phyloP scores from a whole-genome alignment of 108 stramenopile species.

The Pelagomonas calceolata region DNA sequence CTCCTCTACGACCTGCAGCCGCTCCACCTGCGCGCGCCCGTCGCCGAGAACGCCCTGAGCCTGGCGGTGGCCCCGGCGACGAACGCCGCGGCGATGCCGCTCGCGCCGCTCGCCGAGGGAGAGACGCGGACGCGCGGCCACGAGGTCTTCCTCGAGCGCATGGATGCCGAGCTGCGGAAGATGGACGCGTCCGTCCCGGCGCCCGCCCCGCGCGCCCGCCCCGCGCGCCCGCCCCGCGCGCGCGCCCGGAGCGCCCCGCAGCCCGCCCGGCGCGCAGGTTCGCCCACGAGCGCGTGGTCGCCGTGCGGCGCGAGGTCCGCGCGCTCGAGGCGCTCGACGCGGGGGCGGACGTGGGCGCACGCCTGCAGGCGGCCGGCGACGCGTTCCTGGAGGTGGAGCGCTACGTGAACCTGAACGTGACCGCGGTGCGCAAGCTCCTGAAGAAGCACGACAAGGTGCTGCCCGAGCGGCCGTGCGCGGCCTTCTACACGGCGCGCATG shows the following conservation, averaged over 20 bases:
- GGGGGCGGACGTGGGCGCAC: constrained; percentile 4
- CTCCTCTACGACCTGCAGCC: background rate
- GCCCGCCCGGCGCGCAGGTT: constrained; percentile 23
- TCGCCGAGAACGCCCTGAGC: constrained; percentile 1
- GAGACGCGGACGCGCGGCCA: too few species aligned
- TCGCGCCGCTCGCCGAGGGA: background rate
- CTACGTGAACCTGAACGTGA: constrained; percentile 92
- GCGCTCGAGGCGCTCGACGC: constrained; percentile 21
- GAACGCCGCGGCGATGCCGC: constrained; percentile 13
- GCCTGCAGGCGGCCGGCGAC: constrained; percentile 53
- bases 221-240: constrained; percentile 54
- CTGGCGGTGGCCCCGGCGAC: constrained; percentile 14
- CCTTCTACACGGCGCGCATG: constrained; percentile 81
- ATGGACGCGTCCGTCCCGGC: constrained; percentile 71
- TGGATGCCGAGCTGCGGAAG: constrained; percentile 73
- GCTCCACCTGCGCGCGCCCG: background rate
- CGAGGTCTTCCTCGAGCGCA: constrained; percentile 63
- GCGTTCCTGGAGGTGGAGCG: constrained; percentile 68
- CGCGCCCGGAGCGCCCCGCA: constrained; percentile 38
- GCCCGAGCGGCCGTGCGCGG: constrained; percentile 67
- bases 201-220: too few species aligned
- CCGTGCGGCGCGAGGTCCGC: constrained; percentile 10
- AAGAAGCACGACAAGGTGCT: constrained; percentile 93
- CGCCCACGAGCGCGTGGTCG: constrained; percentile 20
- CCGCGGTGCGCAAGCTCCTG: constrained; percentile 93